These are phyloP conservation scores for Ceriops decandra DNA, from an alignment of 345 rosid species.

Conservation along the genomic window DNA sequence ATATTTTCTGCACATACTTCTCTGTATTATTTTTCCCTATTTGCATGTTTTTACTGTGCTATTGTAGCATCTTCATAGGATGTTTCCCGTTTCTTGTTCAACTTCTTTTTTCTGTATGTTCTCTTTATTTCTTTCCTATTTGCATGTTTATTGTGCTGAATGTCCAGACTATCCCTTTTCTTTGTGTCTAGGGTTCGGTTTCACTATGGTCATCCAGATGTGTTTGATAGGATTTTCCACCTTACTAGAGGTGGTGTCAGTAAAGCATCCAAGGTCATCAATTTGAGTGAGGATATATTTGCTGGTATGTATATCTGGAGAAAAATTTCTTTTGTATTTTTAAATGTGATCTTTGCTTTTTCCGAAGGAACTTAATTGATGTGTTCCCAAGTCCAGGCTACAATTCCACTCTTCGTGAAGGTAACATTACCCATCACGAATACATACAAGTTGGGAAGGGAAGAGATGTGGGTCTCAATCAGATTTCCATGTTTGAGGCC, in stretches of 20 bases:
- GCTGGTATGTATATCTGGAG: constrained; percentile 53
- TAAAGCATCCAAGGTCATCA: constrained; percentile 96
- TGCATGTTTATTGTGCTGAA: not conserved
- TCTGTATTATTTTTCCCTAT: too few species aligned
- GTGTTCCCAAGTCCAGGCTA: constrained; percentile 52
- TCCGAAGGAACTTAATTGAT: not conserved
- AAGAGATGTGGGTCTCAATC: constrained; percentile 98
- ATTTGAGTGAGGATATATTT: constrained; percentile 97
- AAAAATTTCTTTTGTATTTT: not conserved
- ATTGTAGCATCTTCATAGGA: not conserved
- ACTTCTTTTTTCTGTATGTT: not conserved
- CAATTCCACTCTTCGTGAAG: constrained; percentile 98
- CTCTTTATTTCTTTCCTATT: not conserved
- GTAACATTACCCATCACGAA: constrained; percentile 99
- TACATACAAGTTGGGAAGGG: constrained; percentile 99
- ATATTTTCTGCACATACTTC: too few species aligned
- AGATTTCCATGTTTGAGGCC: constrained; percentile 99
- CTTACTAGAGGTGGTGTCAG: constrained; percentile 98
- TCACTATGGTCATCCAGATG: constrained; percentile 99
- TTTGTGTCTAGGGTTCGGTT: constrained; percentile 77
- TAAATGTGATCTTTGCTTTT: not conserved
- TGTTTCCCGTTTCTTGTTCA: not conserved
- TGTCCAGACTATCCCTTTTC: not conserved
- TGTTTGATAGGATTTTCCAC: constrained; percentile 96
- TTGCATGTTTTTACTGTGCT: not conserved